Conservation (phyloP, 352 stramenopile genomes). For the Thalassiosira exigua region DNA sequence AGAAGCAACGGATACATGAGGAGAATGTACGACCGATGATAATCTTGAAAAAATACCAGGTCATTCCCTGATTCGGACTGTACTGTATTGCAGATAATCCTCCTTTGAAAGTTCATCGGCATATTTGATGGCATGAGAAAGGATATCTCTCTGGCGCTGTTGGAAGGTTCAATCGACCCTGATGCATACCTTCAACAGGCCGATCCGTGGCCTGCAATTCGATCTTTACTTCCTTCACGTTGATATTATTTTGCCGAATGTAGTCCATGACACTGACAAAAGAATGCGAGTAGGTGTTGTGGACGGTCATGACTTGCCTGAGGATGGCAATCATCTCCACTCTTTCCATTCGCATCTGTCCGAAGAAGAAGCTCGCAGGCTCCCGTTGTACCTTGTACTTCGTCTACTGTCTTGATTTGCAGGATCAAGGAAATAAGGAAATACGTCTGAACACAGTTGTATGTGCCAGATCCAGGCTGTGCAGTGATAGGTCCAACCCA, state of each 20-base stretch:
- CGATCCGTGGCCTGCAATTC: neutral
- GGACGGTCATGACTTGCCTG: neutral
- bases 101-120: neutral
- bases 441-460: constrained; percentile 15
- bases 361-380: too few relatives aligned
- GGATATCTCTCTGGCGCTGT: constrained; percentile 1
- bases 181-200: constrained; percentile 9
- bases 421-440: constrained; percentile 15
- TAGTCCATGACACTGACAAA: constrained; percentile 9
- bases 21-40: constrained; percentile 8
- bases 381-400: neutral
- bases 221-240: constrained; percentile 13
- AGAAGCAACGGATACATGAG: neutral
- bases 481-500: constrained; percentile 1
- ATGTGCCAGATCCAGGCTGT: neutral
- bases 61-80: neutral
- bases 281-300: constrained; percentile 19
- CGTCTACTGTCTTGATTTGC: constrained; percentile 14
- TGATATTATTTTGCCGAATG: constrained; percentile 9
- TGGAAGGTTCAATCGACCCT: constrained; percentile 9
- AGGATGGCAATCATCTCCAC: neutral
- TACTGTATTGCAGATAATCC: neutral
- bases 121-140: constrained; percentile 5
- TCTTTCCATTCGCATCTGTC: neutral
- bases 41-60: constrained; percentile 4